Percentiles rank a stretch among this genome's conserved stretches.
Evolutionary conservation across 306 rosid species (phyloP).

Genomic region (Albizia julibrissin): DNA sequence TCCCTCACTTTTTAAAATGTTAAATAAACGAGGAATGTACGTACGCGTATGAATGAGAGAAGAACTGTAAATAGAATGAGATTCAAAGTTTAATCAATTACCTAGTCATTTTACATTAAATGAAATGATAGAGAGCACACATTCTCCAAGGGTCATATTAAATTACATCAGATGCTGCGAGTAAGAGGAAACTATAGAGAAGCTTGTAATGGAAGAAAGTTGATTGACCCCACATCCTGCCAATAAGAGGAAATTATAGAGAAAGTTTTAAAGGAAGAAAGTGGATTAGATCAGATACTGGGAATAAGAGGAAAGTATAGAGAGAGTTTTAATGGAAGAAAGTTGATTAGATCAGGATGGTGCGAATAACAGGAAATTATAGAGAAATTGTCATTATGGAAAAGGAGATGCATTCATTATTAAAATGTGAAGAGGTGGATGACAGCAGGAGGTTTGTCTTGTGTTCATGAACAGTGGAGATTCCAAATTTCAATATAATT

Average conservation of each 20-base stretch:
- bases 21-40: neutral
- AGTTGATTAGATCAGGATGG: neutral
- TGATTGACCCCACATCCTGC: neutral
- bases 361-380: neutral
- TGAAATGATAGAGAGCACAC: neutral
- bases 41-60: neutral
- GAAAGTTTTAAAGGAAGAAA: neutral
- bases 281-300: neutral
- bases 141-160: neutral
- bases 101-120: neutral
- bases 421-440: slow-evolving; percentile 34
- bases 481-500: slow-evolving; percentile 24
- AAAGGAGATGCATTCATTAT: slow-evolving; percentile 17
- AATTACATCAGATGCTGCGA: neutral
- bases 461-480: slow-evolving; percentile 35
- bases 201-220: neutral
- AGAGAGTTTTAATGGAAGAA: neutral
- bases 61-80: neutral
- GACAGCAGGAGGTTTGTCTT: slow-evolving; percentile 17
- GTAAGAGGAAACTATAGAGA: neutral
- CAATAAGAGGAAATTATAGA: neutral
- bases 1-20: neutral
- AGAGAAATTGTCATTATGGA: neutral
- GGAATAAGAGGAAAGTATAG: neutral
- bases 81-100: neutral